These are phyloP conservation scores for Neurospora cerealis DNA, from an alignment of 495 filamentous ascomycete genomes.

Conservation along the genomic window DNA sequence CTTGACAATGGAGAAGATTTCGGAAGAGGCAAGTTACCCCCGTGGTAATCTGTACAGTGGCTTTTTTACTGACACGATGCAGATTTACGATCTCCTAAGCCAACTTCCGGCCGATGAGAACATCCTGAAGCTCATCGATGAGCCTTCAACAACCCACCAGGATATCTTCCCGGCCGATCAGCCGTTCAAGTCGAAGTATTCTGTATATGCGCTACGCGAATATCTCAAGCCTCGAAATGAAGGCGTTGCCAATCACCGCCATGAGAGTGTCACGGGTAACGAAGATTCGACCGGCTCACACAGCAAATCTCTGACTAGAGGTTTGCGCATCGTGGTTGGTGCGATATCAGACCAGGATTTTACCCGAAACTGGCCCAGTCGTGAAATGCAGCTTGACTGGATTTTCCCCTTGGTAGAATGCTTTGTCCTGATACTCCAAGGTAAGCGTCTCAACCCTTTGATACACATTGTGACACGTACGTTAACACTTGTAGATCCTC, in stretches of 20 bases:
- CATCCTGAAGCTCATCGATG: slow-evolving; percentile 48
- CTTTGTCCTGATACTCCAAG: slow-evolving; percentile 32
- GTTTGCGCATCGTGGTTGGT: slow-evolving; percentile 35
- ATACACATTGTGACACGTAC: neutral
- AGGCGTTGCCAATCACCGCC: neutral
- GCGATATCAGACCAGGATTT: slow-evolving; percentile 36
- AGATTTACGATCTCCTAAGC: slow-evolving; percentile 67
- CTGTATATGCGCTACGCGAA: slow-evolving; percentile 51
- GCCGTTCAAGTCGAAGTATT: slow-evolving; percentile 69
- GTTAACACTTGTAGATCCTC: slow-evolving; percentile 6
- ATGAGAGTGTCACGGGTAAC: neutral
- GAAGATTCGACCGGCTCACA: slow-evolving; percentile 10
- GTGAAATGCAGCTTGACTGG: slow-evolving; percentile 29
- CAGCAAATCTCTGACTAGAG: slow-evolving; percentile 23
- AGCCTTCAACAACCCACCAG: slow-evolving; percentile 38
- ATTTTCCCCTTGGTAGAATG: slow-evolving; percentile 32
- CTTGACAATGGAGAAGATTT: slow-evolving; percentile 61
- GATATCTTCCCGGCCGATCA: slow-evolving; percentile 58
- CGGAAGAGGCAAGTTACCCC: slow-evolving; percentile 45
- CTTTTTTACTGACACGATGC: slow-evolving; percentile 15
- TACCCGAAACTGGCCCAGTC: slow-evolving; percentile 25
- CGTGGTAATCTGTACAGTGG: neutral
- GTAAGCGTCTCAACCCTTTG: slow-evolving; percentile 14
- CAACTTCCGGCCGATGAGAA: slow-evolving; percentile 61
- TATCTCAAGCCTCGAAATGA: slow-evolving; percentile 21